Evolutionary conservation across 169 alveolate species (phyloP).

Genomic region (Plasmodium malariae): DNA sequence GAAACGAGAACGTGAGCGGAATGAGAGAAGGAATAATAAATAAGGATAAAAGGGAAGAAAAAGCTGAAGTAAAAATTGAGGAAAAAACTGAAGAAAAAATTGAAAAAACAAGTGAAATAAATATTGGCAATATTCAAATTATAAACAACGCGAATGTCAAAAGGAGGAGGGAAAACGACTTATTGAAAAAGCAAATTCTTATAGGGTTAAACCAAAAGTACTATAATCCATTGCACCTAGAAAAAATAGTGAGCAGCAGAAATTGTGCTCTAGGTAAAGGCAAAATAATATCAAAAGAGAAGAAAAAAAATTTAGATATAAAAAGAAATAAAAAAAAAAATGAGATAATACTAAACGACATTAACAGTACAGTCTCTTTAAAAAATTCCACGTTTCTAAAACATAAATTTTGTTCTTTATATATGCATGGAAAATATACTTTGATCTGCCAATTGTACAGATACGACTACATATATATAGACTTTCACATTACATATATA

Average conservation of each 20-base stretch:
- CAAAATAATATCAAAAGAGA: neutral
- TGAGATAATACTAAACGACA: neutral
- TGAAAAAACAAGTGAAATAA: neutral
- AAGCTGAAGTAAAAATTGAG: neutral
- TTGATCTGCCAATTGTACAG: conserved; percentile 6
- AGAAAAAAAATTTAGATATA: neutral
- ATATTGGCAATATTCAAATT: neutral
- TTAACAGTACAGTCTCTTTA: neutral
- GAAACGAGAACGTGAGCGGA: neutral
- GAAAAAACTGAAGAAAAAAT: neutral
- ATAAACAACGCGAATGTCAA: conserved; percentile 12
- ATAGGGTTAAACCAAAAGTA: conserved; percentile 39
- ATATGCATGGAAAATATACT: conserved; percentile 10
- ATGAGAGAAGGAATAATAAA: neutral
- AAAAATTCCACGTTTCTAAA: neutral
- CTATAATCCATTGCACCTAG: conserved; percentile 46
- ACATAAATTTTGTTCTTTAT: conserved; percentile 27
- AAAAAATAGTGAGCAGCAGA: conserved; percentile 17
- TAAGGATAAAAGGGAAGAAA: neutral
- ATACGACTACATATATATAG: conserved; percentile 7
- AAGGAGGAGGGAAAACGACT: conserved; percentile 13
- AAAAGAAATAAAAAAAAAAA: neutral
- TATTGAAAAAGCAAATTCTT: conserved; percentile 36
- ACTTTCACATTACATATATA: conserved; percentile 34
- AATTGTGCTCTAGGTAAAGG: neutral